These are phyloP conservation scores for Aspergillus melleus DNA, from an alignment of 2,329 filamentous ascomycete species.

Conservation along the genomic window DNA sequence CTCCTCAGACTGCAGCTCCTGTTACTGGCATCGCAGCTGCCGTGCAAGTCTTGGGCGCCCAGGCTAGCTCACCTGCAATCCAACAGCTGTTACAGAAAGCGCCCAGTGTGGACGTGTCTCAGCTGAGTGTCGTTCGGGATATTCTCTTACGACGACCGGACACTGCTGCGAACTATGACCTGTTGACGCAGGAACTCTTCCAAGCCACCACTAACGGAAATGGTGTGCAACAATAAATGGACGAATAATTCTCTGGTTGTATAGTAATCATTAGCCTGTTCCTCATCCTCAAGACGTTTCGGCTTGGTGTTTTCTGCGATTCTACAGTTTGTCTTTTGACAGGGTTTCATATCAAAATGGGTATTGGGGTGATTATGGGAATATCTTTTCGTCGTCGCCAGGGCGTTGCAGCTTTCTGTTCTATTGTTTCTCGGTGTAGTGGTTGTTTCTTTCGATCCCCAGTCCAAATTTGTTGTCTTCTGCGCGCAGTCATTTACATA, in stretches of 20 bases:
- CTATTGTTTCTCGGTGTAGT: slow-evolving; percentile 1
- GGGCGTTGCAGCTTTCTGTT: neutral
- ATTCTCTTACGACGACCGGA: slow-evolving; percentile 67
- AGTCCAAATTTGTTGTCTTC: neutral
- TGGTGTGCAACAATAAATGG: slow-evolving; percentile 20
- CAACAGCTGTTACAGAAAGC: slow-evolving; percentile 69
- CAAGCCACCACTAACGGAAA: slow-evolving; percentile 36
- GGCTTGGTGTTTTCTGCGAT: slow-evolving; percentile 12
- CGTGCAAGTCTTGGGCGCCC: slow-evolving; percentile 62
- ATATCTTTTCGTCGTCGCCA: slow-evolving; percentile 1
- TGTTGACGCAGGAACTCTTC: slow-evolving; percentile 44
- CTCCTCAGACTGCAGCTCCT: slow-evolving; percentile 18
- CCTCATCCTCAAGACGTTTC: neutral
- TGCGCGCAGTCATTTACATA: neutral
- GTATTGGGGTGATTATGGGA: slow-evolving; percentile 9
- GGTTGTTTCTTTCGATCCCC: neutral
- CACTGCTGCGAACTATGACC: slow-evolving; percentile 59
- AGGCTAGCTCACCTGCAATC: slow-evolving; percentile 65
- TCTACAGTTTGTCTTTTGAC: slow-evolving; percentile 3
- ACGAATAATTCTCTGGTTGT: slow-evolving; percentile 13
- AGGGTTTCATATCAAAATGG: slow-evolving; percentile 5
- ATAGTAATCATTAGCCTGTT: slow-evolving; percentile 12
- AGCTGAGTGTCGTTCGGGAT: slow-evolving; percentile 71
- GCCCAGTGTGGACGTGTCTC: slow-evolving; percentile 65
- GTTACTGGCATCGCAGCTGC: slow-evolving; percentile 57